Base-by-base conservation (phyloP, 306 rosid genomes). In the Chamaecrista fasciculata region DNA sequence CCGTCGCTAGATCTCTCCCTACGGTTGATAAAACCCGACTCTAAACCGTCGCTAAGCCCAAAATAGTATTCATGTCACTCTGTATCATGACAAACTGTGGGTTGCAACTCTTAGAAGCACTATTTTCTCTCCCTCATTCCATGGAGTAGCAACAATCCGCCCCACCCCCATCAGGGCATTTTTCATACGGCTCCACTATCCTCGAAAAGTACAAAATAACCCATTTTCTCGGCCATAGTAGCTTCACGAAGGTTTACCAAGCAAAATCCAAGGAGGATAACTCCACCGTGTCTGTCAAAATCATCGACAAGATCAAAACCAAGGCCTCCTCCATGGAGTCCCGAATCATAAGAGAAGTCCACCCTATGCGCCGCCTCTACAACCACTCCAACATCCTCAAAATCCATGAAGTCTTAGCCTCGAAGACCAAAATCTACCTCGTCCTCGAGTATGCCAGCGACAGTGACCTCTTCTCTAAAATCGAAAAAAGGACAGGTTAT, bases 371-470 rank as follows among this genome's bases (percentile, higher is more conserved):
- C 28, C 91, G 91, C 79, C 96, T 90, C 24, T 87, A 92, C 3
- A 72, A 86, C 77, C 98, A 92, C 74, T 88, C 91, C 0, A 83
- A 86, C 76, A 77, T 92, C 56, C 92, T 92, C 73, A 62, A 60
- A 71, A 90, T 90, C 75, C 80, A 82, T 20, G 98, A 90, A 39
- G 96, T 92, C 3, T 75, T 89, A 87, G 98, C 98, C 4, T 87
- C 96, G 0, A 90, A 87, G 40, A 76, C 93, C 15, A 89, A 92
- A 78, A 90, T 92, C 80, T 89, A 84, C 75, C 89, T 92, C 55
- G 79, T 92, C 50, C 80, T 92, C 0, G 98, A 92, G 76, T 85
- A 78, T 72, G 98, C 96, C 19, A 60, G 82, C 14, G 91, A 93
- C 16, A 96, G 98, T 0, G 96, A 92, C 56, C 81, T 92, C 19